Percentiles rank a stretch among this genome's conserved stretches.
phyloP scores from a whole-genome alignment of 2,329 filamentous ascomycete species.

The Verticillium tricorpus region DNA sequence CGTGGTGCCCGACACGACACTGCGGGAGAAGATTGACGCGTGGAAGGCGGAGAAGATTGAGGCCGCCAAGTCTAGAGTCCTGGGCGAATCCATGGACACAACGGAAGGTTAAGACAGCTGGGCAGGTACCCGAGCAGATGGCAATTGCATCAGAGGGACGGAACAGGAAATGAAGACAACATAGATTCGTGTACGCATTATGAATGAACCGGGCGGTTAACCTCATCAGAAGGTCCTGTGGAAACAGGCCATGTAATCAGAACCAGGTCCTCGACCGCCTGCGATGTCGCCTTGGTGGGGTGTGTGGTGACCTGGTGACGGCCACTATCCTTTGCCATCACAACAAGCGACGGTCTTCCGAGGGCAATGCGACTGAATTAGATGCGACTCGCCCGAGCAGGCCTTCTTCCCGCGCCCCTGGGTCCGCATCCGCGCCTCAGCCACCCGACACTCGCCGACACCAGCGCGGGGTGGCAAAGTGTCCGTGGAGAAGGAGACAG shows the following conservation, averaged over 20 bases:
- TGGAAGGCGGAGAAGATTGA: slow-evolving; percentile 51
- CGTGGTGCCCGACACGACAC: slow-evolving; percentile 45
- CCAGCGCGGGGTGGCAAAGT: neutral
- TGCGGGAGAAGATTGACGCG: slow-evolving; percentile 43
- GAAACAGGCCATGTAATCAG: too few relatives aligned
- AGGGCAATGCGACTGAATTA: too few relatives aligned
- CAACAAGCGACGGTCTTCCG: too few relatives aligned
- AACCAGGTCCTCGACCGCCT: too few relatives aligned
- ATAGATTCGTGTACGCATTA: neutral
- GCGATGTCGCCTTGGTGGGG: too few relatives aligned
- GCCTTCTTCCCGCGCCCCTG: too few relatives aligned
- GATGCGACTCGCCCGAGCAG: too few relatives aligned
- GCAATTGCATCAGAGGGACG: neutral
- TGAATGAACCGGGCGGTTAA: neutral
- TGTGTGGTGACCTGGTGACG: too few relatives aligned
- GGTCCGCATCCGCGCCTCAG: too few relatives aligned
- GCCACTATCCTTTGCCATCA: too few relatives aligned
- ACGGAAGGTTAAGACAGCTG: slow-evolving; percentile 24
- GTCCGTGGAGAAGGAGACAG: neutral
- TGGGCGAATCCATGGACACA: slow-evolving; percentile 39
- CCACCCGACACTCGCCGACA: neutral
- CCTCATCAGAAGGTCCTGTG: neutral
- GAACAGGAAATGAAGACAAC: neutral
- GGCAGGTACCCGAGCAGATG: neutral
- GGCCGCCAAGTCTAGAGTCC: slow-evolving; percentile 31